Conservation (phyloP, 2,329 filamentous ascomycete genomes). For the Ophiostoma himal-ulmi region DNA sequence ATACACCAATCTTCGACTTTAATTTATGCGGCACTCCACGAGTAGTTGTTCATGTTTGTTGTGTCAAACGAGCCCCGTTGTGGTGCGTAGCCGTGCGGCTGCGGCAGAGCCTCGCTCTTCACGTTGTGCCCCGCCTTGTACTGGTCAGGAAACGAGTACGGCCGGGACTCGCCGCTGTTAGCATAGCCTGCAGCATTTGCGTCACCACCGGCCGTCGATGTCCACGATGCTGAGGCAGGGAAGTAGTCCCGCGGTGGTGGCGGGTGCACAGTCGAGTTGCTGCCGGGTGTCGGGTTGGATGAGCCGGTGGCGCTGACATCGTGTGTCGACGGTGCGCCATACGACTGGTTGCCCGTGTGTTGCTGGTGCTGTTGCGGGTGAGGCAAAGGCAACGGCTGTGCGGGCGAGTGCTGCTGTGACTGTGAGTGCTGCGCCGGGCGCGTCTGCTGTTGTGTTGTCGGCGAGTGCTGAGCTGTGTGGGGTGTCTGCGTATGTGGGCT, state of each 20-base stretch:
- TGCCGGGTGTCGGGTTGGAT: slow-evolving; percentile 25
- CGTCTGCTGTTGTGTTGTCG: slow-evolving; percentile 9
- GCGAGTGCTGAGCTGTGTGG: slow-evolving; percentile 26
- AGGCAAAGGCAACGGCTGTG: slow-evolving; percentile 22
- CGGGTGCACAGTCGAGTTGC: slow-evolving; percentile 26
- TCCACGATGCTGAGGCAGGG: slow-evolving; percentile 47
- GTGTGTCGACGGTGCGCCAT: slow-evolving; percentile 15
- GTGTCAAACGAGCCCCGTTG: slow-evolving; percentile 43
- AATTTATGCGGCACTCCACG: slow-evolving; percentile 45
- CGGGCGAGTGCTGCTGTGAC: slow-evolving; percentile 18
- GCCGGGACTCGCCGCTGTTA: slow-evolving; percentile 37
- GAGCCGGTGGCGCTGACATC: slow-evolving; percentile 18
- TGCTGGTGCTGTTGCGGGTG: slow-evolving; percentile 23
- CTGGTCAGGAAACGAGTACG: slow-evolving; percentile 47
- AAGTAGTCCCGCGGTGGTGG: slow-evolving; percentile 47
- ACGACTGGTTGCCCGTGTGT: slow-evolving; percentile 15
- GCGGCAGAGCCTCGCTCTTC: slow-evolving; percentile 35
- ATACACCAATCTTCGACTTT: background rate
- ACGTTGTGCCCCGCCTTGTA: slow-evolving; percentile 40
- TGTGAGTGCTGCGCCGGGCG: slow-evolving; percentile 10
- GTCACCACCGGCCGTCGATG: slow-evolving; percentile 44
- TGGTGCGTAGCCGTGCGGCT: slow-evolving; percentile 39
- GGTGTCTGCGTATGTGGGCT: slow-evolving; percentile 32
- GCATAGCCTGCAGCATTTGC: slow-evolving; percentile 42
- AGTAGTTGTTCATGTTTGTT: slow-evolving; percentile 47